Conservation (phyloP, 83 land plant genomes). For the Picea engelmannii region DNA sequence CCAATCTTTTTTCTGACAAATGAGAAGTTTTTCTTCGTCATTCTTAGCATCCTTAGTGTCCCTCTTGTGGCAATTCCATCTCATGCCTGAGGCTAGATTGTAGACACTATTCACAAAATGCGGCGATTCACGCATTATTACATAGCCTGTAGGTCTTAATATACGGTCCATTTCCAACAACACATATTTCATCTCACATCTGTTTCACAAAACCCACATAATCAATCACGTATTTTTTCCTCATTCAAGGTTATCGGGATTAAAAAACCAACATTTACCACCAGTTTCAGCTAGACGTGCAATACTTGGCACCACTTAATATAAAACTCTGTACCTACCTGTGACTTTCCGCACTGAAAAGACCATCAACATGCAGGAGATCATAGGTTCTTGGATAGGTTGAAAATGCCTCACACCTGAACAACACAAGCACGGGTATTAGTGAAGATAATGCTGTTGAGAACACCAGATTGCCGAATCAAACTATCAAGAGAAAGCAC, state of each 20-base stretch:
- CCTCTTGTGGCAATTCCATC: conserved; percentile 66
- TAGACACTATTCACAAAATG: conserved; percentile 62
- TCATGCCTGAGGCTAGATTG: conserved; percentile 66
- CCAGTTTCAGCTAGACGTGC: neutral
- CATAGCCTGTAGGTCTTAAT: conserved; percentile 75
- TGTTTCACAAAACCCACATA: conserved; percentile 23
- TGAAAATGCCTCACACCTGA: conserved; percentile 80
- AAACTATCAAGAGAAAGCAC: neutral
- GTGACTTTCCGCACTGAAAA: conserved; percentile 77
- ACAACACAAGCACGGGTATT: neutral
- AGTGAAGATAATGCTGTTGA: neutral
- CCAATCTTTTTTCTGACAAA: conserved; percentile 84
- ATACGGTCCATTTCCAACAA: conserved; percentile 89
- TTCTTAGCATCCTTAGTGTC: conserved; percentile 40
- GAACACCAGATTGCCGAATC: neutral
- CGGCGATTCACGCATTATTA: conserved; percentile 71
- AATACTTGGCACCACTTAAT: neutral
- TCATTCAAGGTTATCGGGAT: neutral
- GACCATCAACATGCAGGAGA: conserved; percentile 71
- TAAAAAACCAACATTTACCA: neutral
- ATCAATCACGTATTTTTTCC: neutral
- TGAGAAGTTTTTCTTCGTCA: conserved; percentile 63
- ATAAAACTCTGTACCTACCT: conserved; percentile 42
- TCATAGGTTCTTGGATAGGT: conserved; percentile 81
- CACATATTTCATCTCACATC: conserved; percentile 92